Evolutionary conservation across 495 filamentous ascomycete species (phyloP), one percentile per base, ranked within the genome.

Genomic region (Penicillium goetzii): DNA sequence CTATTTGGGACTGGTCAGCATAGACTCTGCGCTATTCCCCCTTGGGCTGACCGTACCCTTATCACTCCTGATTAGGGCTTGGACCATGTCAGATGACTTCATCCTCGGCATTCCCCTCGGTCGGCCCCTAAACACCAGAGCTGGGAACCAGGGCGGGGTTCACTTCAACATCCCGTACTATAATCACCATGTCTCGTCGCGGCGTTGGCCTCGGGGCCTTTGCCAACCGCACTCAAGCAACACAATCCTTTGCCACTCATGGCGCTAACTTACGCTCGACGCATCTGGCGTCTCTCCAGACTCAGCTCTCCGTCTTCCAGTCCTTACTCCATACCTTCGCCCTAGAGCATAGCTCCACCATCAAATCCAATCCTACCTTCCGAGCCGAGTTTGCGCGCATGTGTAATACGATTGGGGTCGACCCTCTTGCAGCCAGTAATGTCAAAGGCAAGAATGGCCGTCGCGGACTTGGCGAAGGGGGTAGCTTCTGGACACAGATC

Each of bases 351-450:
- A 91, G 88, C 62, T 92, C 93, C 71, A 93, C 93, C 69, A 99
- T 99, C 65, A 92, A 92, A 63, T 96, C 92, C 3, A 92, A 97
- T 74, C 95, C 96, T 12, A 88, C 86, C 0, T 99, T 99, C 76
- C 92, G 96, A 32, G 92, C 92, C 17, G 93, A 98, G 79, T 99
- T 99, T 72, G 95, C 95, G 6, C 91, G 94, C 66, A 98, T 99
- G 96, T 99, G 95, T 78, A 88, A 92, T 68, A 91, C 94, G 58
- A 96, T 99, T 68, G 95, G 95, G 12, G 93, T 99, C 9, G 96
- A 99, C 74, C 95, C 95, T 0, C 81, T 98, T 2, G 92, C 86
- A 4, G 86, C 92, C 19, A 90, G 87, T 67, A 88, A 86, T 69
- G 80, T 80, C 65, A 86, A 81, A 62, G 79, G 80, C 32, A 83